Evolutionary conservation across 768 basidiomycete genomes (phyloP).

Genomic region (Cystofilobasidium capitatum): DNA sequence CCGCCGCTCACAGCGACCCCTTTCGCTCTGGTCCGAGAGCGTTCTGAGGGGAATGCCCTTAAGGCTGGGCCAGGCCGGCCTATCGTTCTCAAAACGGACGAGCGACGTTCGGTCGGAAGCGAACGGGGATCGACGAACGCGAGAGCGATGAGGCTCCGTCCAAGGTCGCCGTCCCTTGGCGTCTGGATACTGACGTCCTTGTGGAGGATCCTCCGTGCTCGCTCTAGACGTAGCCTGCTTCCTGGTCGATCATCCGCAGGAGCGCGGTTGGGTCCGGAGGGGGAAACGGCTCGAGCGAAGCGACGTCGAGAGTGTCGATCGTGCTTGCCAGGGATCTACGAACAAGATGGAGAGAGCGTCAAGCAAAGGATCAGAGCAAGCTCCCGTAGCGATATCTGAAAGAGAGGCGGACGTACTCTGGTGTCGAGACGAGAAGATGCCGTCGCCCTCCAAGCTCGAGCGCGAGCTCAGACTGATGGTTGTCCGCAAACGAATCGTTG

Average conservation of each 20-base stretch:
- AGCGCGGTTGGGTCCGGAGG: background rate
- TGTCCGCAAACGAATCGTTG: constrained; percentile 76
- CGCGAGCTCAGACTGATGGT: constrained; percentile 88
- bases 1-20: too few species aligned
- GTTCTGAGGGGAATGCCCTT: too few species aligned
- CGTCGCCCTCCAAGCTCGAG: constrained; percentile 51
- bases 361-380: background rate
- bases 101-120: too few species aligned
- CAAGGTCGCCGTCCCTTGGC: too few species aligned
- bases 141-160: too few species aligned
- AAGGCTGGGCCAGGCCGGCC: too few species aligned
- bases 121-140: too few species aligned
- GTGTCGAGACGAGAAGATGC: constrained; percentile 51
- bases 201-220: too few species aligned
- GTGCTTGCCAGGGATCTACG: background rate
- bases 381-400: background rate
- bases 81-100: too few species aligned
- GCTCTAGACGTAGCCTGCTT: background rate
- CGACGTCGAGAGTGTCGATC: background rate
- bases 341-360: background rate
- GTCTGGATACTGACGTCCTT: too few species aligned
- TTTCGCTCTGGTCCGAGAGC: too few species aligned
- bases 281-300: background rate
- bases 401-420: constrained; percentile 47
- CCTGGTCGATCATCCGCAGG: background rate